Base-by-base conservation (phyloP, 768 basidiomycete species). In the Strobilomyces dryophilus region DNA sequence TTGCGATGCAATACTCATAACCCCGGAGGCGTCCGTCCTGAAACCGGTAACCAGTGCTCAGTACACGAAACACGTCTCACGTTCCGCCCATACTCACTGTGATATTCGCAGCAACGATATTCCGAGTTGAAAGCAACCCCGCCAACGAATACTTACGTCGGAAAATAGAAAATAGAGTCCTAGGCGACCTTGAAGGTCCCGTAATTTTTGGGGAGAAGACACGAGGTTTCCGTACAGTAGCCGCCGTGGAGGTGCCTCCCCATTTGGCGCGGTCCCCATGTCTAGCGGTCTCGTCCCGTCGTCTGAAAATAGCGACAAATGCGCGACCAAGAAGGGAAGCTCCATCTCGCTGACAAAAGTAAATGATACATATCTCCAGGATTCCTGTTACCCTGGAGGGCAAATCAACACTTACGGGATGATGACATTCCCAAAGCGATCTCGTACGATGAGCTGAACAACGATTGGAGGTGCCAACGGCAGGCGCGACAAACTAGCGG, bases 111-210 rank as follows among this genome's bases (percentile, higher is more conserved):
- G 75, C 47, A 95, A 76, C 46, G 80, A 84, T 50, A 92, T 78
- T 47, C 83, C 81, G 50, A 95, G 76, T 63, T 83, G 81, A 72
- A 85, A 97, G 17, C 76, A 79, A 8, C 93, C 93, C 24, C 81
- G 76, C 74, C 80, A 80, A 17, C 90, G 81, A 52, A 95, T 82
- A 66, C 90, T 92, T 61, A 91, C 90, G 69, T 97, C 93, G 8
- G 93, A 86, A 63, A 95, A 97, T 49, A 93, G 71, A 62, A 97
- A 94, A 69, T 89, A 94, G 42, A 90, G 74, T n/a, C 92, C 88
- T 61, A 78, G 76, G 46, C 85, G 83, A 52, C 90, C 90, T 66
- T 89, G 83, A 36, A 88, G 76, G 67, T 95, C 89, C 56, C 87
- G 82, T 62, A 93, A 74, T 46, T 85, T 80, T 43, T 94, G 85